These are phyloP conservation scores for Avena sativa DNA, from an alignment of 176 grass and related monocot genomes.

Conservation along the genomic window DNA sequence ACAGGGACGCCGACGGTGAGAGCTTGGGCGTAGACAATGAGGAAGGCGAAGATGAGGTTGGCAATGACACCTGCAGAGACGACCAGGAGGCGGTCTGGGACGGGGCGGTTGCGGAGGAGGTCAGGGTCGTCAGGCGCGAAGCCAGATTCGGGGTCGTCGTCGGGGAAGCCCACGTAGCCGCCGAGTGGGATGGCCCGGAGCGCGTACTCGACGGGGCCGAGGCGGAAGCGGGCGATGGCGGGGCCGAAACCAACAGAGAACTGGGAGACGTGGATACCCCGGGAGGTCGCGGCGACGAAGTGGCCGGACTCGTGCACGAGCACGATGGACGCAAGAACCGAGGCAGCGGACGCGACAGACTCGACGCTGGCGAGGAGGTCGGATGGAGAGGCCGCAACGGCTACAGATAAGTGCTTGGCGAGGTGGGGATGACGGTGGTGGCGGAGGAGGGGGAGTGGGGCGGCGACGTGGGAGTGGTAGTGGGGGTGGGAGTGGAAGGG, in stretches of 20 bases:
- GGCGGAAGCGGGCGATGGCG: slow-evolving; percentile 70
- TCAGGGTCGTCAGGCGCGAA: slow-evolving; percentile 82
- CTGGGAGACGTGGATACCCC: slow-evolving; percentile 91
- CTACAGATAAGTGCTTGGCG: slow-evolving; percentile 23
- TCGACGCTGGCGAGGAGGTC: slow-evolving; percentile 59
- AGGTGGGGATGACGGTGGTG: slow-evolving; percentile 27
- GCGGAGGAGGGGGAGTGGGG: background rate
- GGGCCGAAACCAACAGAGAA: slow-evolving; percentile 95
- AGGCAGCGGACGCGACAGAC: slow-evolving; percentile 73
- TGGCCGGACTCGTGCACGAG: slow-evolving; percentile 90
- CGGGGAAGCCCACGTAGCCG: slow-evolving; percentile 96
- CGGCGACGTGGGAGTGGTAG: slow-evolving; percentile 22
- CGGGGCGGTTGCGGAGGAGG: slow-evolving; percentile 88
- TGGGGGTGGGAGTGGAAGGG: background rate
- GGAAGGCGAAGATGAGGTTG: slow-evolving; percentile 86
- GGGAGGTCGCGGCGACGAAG: slow-evolving; percentile 77
- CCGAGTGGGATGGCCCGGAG: slow-evolving; percentile 92
- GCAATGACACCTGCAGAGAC: slow-evolving; percentile 88
- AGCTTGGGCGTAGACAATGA: slow-evolving; percentile 78
- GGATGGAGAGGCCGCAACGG: slow-evolving; percentile 19
- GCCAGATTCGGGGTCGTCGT: slow-evolving; percentile 84
- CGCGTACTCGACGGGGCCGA: slow-evolving; percentile 84
- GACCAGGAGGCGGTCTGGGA: slow-evolving; percentile 86
- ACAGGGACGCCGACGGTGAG: slow-evolving; percentile 86
- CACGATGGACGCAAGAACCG: slow-evolving; percentile 88